Conservation (phyloP, 805 yeast species). For the Torulaspora franciscae region DNA sequence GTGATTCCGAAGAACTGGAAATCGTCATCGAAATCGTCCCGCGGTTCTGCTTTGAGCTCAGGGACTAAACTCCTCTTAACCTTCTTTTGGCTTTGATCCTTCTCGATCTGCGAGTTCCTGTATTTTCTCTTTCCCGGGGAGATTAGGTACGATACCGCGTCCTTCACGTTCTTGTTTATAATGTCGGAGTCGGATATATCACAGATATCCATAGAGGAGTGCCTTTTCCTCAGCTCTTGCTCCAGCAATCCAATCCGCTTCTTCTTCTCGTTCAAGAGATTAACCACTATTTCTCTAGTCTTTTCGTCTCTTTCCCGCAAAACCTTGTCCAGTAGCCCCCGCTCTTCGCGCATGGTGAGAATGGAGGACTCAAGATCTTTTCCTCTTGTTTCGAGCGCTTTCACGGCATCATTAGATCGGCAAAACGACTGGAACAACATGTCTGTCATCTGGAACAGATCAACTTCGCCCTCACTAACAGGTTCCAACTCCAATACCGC, state of each 20-base stretch:
- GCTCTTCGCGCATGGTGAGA: slow-evolving; percentile 9
- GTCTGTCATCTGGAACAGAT: slow-evolving; percentile 25
- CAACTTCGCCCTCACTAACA: slow-evolving; percentile 20
- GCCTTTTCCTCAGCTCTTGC: slow-evolving; percentile 8
- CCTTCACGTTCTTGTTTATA: slow-evolving; percentile 19
- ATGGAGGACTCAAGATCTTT: slow-evolving; percentile 3
- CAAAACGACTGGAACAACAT: slow-evolving; percentile 15
- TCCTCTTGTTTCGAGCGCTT: background rate
- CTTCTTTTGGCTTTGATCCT: background rate
- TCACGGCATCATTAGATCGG: slow-evolving; percentile 13
- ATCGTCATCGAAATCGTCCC: slow-evolving; percentile 19
- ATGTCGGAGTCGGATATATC: slow-evolving; percentile 16
- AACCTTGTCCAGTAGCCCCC: slow-evolving; percentile 13
- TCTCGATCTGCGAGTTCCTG: background rate
- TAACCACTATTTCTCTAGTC: slow-evolving; percentile 20
- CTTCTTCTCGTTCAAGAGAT: slow-evolving; percentile 29
- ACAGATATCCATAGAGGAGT: background rate
- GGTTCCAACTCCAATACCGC: slow-evolving; percentile 20
- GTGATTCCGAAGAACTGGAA: slow-evolving; percentile 25
- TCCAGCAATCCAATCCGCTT: slow-evolving; percentile 20
- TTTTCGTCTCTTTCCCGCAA: slow-evolving; percentile 23
- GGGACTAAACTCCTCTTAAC: background rate
- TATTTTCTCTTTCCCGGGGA: slow-evolving; percentile 26
- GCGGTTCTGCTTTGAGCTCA: slow-evolving; percentile 6
- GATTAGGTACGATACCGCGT: slow-evolving; percentile 19